phyloP scores from a whole-genome alignment of 495 filamentous ascomycete genomes.

The Neurospora terricola region DNA sequence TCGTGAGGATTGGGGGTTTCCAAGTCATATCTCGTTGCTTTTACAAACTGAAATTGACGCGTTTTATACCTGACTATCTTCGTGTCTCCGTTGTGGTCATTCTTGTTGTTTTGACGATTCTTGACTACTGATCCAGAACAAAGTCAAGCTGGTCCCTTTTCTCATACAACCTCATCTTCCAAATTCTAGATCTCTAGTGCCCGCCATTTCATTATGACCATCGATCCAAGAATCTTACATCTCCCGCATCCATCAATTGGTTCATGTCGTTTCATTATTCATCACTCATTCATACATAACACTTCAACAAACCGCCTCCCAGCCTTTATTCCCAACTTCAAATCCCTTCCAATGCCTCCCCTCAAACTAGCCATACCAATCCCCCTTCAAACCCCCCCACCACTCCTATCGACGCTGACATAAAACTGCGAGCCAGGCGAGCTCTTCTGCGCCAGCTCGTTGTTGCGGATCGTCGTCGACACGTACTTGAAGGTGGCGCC shows the following conservation, averaged over 20 bases:
- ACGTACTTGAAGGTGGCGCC: conserved; percentile 25
- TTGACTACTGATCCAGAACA: neutral
- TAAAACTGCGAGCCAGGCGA: conserved; percentile 22
- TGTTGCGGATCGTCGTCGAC: conserved; percentile 21
- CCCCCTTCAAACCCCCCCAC: conserved; percentile 28
- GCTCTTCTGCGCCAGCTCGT: conserved; percentile 32
- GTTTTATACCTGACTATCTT: neutral
- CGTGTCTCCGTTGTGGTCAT: neutral
- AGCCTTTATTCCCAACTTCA: no score
- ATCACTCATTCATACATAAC: neutral
- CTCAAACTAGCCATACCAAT: no score
- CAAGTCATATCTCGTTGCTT: neutral
- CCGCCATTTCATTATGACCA: no score
- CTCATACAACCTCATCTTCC: neutral
- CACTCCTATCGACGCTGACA: conserved; percentile 40
- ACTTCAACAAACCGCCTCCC: no score
- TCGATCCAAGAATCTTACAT: neutral
- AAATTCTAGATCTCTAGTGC: no score
- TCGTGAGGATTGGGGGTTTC: neutral
- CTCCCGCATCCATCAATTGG: neutral
- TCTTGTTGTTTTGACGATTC: neutral
- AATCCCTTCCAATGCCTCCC: no score
- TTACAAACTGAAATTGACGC: neutral
- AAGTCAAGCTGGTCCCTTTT: no score
- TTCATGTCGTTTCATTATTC: neutral